Evolutionary conservation across 805 yeast genomes (phyloP).

Genomic region (Myxozyma nipponensis): DNA sequence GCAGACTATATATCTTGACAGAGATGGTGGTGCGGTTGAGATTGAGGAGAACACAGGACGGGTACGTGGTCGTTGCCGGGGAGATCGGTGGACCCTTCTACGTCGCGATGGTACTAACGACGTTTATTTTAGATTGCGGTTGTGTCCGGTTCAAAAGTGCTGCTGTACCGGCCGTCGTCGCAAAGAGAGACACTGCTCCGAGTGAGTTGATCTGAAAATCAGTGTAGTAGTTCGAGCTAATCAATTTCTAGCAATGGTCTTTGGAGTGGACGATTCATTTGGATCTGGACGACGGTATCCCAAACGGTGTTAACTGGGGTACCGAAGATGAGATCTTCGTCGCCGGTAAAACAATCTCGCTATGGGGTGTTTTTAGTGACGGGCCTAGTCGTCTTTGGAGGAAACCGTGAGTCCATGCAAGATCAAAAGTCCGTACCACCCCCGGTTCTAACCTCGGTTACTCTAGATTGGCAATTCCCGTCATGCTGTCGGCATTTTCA

Average conservation of each 20-base stretch:
- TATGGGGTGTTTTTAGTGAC: constrained; percentile 21
- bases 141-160: constrained; percentile 25
- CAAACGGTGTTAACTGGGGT: constrained; percentile 25
- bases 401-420: constrained; percentile 13
- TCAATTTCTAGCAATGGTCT: constrained; percentile 13
- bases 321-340: constrained; percentile 21
- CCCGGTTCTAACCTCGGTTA: constrained; percentile 40
- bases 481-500: constrained; percentile 54
- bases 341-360: constrained; percentile 25
- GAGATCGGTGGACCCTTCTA: no score
- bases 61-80: constrained; percentile 22
- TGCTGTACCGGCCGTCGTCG: constrained; percentile 15
- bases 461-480: constrained; percentile 57
- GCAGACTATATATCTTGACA: constrained; percentile 71
- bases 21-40: constrained; percentile 64
- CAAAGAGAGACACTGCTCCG: constrained; percentile 9
- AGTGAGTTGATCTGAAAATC: constrained; percentile 1
- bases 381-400: constrained; percentile 21
- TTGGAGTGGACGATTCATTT: constrained; percentile 22
- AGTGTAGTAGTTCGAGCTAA: background rate
- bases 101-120: background rate
- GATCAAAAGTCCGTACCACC: no score
- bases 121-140: constrained; percentile 24
- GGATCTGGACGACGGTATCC: constrained; percentile 24
- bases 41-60: constrained; percentile 58